Percentiles rank a stretch among this genome's conserved stretches.
phyloP scores from a whole-genome alignment of 352 stramenopile genomes.

The Globisporangium ultimum region DNA sequence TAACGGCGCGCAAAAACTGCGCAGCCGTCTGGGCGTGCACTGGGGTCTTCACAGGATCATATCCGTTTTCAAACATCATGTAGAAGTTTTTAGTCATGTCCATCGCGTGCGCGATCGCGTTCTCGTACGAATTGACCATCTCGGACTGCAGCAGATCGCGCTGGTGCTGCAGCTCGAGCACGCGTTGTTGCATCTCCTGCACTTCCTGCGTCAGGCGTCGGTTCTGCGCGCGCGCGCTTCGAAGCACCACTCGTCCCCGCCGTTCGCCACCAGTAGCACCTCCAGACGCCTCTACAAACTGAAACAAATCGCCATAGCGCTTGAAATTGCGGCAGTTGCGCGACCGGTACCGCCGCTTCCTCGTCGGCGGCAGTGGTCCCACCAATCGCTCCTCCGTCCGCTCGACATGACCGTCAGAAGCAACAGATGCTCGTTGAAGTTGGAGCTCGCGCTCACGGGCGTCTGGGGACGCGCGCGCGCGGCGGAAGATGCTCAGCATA shows the following conservation, averaged over 20 bases:
- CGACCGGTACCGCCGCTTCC: constrained; percentile 17
- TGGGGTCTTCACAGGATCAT: constrained; percentile 19
- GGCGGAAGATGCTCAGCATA: too few relatives aligned
- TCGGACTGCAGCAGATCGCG: constrained; percentile 33
- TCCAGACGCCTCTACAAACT: neutral
- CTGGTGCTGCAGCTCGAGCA: constrained; percentile 31
- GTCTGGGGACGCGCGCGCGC: too few relatives aligned
- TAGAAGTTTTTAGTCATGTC: constrained; percentile 39
- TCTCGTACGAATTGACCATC: constrained; percentile 24
- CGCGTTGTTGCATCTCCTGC: constrained; percentile 24
- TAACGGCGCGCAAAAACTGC: constrained; percentile 34
- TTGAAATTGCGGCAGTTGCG: constrained; percentile 24
- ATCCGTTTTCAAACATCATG: constrained; percentile 38
- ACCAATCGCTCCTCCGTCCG: neutral
- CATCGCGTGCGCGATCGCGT: constrained; percentile 31
- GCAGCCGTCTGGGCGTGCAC: constrained; percentile 19
- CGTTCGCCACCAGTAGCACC: neutral
- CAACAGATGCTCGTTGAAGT: too few relatives aligned
- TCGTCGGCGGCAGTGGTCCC: neutral
- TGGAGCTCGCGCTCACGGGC: too few relatives aligned
- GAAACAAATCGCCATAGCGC: constrained; percentile 9
- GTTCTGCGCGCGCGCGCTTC: neutral
- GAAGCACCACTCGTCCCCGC: neutral
- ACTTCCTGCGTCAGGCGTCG: constrained; percentile 18
- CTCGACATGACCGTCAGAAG: too few relatives aligned